These are phyloP conservation scores for Petunia hybrid DNA, from an alignment of 305 asterid genomes.

Conservation along the genomic window DNA sequence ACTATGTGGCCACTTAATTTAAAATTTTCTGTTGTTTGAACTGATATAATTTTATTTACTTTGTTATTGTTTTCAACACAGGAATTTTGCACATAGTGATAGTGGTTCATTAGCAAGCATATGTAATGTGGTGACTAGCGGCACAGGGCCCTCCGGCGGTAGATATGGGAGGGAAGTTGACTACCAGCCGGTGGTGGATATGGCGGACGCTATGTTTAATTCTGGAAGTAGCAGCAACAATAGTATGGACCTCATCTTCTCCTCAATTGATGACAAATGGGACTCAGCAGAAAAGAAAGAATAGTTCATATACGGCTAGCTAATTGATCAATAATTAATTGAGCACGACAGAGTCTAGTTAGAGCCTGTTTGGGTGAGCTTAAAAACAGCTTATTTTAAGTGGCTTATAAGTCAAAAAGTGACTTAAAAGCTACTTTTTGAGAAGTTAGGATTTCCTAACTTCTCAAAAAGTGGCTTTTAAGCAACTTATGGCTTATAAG, in stretches of 20 bases:
- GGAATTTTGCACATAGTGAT: not conserved
- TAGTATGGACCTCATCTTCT: slow-evolving; percentile 78
- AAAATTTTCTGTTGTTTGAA: too few relatives aligned
- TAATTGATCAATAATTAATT: not conserved
- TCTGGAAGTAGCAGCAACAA: slow-evolving; percentile 74
- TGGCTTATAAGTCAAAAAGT: too few relatives aligned
- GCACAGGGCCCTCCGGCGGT: slow-evolving; percentile 39
- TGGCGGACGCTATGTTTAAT: slow-evolving; percentile 90
- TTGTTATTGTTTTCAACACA: not conserved
- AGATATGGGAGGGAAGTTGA: slow-evolving; percentile 39
- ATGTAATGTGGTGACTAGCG: slow-evolving; percentile 32
- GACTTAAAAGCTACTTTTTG: too few relatives aligned
- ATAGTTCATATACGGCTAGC: slow-evolving; percentile 27
- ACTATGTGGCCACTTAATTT: too few relatives aligned
- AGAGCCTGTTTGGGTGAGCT: too few relatives aligned
- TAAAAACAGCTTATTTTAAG: too few relatives aligned
- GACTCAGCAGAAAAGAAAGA: slow-evolving; percentile 64
- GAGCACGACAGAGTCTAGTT: not conserved
- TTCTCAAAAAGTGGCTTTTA: too few relatives aligned
- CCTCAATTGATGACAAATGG: slow-evolving; percentile 68
- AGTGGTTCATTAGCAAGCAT: slow-evolving; percentile 28
- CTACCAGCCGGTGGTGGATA: slow-evolving; percentile 67
- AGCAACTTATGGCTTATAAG: too few relatives aligned
- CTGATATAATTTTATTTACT: too few relatives aligned
- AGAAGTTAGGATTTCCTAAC: too few relatives aligned